Evolutionary conservation across 148 eudicot genomes (phyloP).

Genomic region (Rhododendron simsii): DNA sequence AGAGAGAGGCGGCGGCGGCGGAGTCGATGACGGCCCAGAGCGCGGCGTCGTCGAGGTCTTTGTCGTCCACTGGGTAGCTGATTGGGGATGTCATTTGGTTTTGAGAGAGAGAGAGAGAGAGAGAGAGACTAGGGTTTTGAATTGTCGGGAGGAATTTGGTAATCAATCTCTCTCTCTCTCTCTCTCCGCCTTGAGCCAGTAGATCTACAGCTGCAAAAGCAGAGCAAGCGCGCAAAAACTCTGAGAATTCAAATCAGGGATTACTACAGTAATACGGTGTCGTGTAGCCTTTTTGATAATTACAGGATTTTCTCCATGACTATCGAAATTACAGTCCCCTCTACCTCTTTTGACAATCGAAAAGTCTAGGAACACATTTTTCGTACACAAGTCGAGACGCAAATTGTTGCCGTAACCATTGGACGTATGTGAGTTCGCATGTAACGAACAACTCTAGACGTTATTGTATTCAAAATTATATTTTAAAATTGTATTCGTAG

Average conservation of each 20-base stretch:
- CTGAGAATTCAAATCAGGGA: background rate
- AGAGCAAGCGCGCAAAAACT: background rate
- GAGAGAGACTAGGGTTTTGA: background rate
- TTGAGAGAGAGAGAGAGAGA: background rate
- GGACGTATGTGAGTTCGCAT: too few relatives aligned
- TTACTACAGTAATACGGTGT: background rate
- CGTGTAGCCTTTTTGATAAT: background rate
- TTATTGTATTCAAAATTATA: too few relatives aligned
- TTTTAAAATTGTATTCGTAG: too few relatives aligned
- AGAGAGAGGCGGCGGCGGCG: constrained; percentile 62
- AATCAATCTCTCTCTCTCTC: background rate
- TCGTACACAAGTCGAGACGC: too few relatives aligned
- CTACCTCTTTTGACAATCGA: background rate
- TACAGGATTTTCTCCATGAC: background rate
- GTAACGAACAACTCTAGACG: too few relatives aligned
- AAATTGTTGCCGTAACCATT: too few relatives aligned
- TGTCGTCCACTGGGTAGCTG: constrained; percentile 53
- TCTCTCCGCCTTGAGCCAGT: background rate
- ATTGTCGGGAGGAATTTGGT: background rate
- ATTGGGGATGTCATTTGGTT: constrained; percentile 35
- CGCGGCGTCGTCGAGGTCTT: constrained; percentile 79
- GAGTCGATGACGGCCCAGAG: constrained; percentile 92
- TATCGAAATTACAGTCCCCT: background rate
- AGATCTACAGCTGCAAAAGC: background rate
- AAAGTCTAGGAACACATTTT: too few relatives aligned